These are phyloP conservation scores for Gossypium trilobum DNA, from an alignment of 441 rosid genomes.

Conservation along the genomic window DNA sequence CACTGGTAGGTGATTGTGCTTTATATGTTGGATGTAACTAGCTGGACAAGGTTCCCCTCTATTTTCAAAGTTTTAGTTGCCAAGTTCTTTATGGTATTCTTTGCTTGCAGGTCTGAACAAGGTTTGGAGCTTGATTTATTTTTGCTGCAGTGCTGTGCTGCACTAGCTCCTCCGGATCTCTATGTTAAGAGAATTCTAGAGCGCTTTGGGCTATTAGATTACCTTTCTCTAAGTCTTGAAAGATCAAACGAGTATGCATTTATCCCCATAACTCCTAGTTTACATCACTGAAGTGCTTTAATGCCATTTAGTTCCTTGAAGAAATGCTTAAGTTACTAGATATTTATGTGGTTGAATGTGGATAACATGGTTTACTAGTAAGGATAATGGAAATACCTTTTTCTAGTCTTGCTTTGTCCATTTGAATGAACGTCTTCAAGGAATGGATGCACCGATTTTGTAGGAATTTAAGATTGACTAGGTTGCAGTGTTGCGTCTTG, in stretches of 20 bases:
- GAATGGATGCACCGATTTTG: not conserved
- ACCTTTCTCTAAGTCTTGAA: conserved; percentile 47
- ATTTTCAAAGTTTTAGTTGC: not conserved
- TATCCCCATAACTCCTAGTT: conserved; percentile 3
- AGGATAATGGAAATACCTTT: not conserved
- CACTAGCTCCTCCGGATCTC: conserved; percentile 84
- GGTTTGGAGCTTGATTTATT: conserved; percentile 95
- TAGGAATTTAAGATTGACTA: not conserved
- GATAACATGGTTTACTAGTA: not conserved
- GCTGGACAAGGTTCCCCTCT: not conserved
- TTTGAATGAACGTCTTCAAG: not conserved
- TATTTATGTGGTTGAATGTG: not conserved
- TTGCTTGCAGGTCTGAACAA: conserved; percentile 73
- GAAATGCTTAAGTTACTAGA: not conserved
- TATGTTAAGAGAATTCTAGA: conserved; percentile 58
- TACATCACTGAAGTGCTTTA: not conserved
- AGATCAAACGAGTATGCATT: conserved; percentile 57
- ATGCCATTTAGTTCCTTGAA: not conserved
- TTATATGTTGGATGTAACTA: not conserved
- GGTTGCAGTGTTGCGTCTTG: not conserved
- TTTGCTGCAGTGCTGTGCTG: conserved; percentile 96
- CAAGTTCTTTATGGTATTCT: conserved; percentile 20
- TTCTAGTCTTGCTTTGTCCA: not conserved
- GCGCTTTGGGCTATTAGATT: conserved; percentile 73
- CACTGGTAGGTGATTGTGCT: conserved; percentile 53